Evolutionary conservation across 768 basidiomycete species (phyloP).

Genomic region (Serendipita vermifera): DNA sequence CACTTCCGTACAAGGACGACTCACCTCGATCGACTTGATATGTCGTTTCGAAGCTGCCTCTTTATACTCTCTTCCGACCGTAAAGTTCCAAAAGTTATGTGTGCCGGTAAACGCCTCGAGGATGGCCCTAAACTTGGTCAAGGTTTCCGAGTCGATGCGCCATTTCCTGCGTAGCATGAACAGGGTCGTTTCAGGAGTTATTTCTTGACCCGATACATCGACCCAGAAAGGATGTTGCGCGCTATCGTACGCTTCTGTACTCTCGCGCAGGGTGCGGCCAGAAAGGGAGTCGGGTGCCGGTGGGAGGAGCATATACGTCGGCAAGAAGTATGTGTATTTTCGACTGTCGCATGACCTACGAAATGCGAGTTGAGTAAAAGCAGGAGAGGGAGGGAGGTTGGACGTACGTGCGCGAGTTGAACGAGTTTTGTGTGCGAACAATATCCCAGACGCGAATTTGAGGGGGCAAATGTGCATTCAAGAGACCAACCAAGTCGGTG

Average conservation of each 20-base stretch:
- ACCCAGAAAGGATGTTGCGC: slow-evolving; percentile 53
- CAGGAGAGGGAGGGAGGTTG: too few species aligned
- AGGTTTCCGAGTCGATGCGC: slow-evolving; percentile 42
- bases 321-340: slow-evolving; percentile 96
- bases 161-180: slow-evolving; percentile 30
- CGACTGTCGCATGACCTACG: slow-evolving; percentile 81
- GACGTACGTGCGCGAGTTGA: slow-evolving; percentile 60
- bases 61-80: slow-evolving; percentile 69
- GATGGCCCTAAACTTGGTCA: slow-evolving; percentile 43
- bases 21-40: slow-evolving; percentile 78
- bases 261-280: slow-evolving; percentile 26
- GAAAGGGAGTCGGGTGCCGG: slow-evolving; percentile 55
- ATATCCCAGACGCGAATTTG: slow-evolving; percentile 90
- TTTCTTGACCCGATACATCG: slow-evolving; percentile 23
- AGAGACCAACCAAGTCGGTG: slow-evolving; percentile 49
- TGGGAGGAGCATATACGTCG: slow-evolving; percentile 82
- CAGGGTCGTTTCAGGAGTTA: slow-evolving; percentile 33
- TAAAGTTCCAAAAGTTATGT: slow-evolving; percentile 98
- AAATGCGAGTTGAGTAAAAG: slow-evolving; percentile 17
- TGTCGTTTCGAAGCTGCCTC: slow-evolving; percentile 74
- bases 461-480: slow-evolving; percentile 82
- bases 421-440: slow-evolving; percentile 65
- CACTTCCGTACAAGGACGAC: slow-evolving; percentile 1
- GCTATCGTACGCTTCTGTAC: slow-evolving; percentile 12
- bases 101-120: slow-evolving; percentile 67